Base-by-base conservation (phyloP, 2,329 filamentous ascomycete species). In the Truncatella angustata region DNA sequence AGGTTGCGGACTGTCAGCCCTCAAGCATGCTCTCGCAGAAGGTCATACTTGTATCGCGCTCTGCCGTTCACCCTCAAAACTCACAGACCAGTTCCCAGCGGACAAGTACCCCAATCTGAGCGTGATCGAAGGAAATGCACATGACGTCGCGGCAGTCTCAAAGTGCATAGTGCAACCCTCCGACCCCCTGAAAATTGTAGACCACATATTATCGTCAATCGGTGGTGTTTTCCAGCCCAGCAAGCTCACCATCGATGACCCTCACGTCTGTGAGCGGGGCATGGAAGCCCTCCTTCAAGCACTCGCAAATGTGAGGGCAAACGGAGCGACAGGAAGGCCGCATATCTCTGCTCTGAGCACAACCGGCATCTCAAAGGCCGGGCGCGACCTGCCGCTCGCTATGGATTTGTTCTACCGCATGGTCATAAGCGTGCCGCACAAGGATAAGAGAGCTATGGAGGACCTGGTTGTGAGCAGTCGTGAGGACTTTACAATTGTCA, bases 391-490 rank as follows among this genome's bases (percentile, higher is more conserved):
- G 35, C 77, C 78, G 1, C 42, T 77, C 4, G 51, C 68, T 0
- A 63, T 76, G 56, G 39, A 66, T 3, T 76, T 76, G 0, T 54
- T 81, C 9, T 81, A 80, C 58, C 62, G 69, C 7, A 55, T 66
- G 45, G 49, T 74, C 34, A 63, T 80, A 4, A 58, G 59, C 34
- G 65, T 66, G 24, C 73, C 78, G 10, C 77, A 78, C 58, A 61
- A 50, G 9, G 79, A 81, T 56, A 82, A 81, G 66, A 63, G 60
- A 45, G 65, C 60, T 21, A 77, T 79, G 74, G 78, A 81, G 63
- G 44, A 58, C 24, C 36, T 14, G 4, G 40, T 74, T 5, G 45
- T 35, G 0, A 60, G 32, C 2, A 62, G 61, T 42, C 63, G 55
- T 4, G 70, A 73, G 54, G 53, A 57, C n/a, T 74, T 65, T 49